phyloP scores from a whole-genome alignment of 441 rosid genomes.

The Bocquillonia castaneifolia region DNA sequence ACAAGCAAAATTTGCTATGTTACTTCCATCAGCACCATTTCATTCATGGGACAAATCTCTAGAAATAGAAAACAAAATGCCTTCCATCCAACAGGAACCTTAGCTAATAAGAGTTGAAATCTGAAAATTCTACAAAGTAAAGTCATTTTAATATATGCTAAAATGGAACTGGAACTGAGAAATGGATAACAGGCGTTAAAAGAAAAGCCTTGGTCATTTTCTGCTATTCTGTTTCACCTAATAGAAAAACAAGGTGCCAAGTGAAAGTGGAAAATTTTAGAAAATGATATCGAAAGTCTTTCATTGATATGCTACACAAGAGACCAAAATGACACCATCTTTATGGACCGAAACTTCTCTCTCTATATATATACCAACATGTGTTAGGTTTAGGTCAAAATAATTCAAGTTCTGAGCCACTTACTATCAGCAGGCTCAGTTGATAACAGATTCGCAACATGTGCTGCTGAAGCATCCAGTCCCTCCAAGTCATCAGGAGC shows the following conservation, averaged over 20 bases:
- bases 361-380: neutral
- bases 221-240: neutral
- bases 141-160: neutral
- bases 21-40: neutral
- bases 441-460: slow-evolving; percentile 74
- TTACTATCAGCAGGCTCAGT: slow-evolving; percentile 88
- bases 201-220: neutral
- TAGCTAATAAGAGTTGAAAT: neutral
- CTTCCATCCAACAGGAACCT: neutral
- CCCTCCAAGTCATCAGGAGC: slow-evolving; percentile 79
- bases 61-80: neutral
- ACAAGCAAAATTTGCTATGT: neutral
- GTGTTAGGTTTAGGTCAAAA: neutral
- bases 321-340: neutral
- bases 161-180: neutral
- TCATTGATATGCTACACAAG: neutral
- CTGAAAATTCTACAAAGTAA: neutral
- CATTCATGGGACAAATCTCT: neutral
- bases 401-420: slow-evolving; percentile 16
- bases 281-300: neutral
- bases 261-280: neutral
- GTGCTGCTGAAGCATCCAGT: slow-evolving; percentile 85
- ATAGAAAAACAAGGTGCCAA: neutral
- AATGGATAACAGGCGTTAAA: neutral
- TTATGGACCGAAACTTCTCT: neutral